phyloP scores from a whole-genome alignment of 1,284 basidiomycete genomes.

The Ganoderma sinense region DNA sequence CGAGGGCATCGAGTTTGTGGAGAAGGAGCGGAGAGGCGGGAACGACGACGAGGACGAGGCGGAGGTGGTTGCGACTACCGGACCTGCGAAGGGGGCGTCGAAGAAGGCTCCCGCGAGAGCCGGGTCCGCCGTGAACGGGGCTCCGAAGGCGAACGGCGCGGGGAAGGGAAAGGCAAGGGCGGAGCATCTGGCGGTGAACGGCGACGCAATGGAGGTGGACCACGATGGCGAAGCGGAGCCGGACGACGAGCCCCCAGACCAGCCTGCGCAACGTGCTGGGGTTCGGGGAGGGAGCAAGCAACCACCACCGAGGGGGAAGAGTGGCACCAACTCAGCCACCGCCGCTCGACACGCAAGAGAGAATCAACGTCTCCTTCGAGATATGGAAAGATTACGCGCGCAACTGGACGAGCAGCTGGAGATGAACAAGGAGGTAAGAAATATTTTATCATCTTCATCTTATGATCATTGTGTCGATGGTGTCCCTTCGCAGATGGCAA shows the following conservation, averaged over 20 bases:
- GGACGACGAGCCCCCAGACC: conserved; percentile 24
- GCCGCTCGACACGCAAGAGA: conserved; percentile 21
- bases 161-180: conserved; percentile 40
- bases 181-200: conserved; percentile 20
- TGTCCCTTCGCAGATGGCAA: conserved; percentile 48
- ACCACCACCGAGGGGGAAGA: conserved; percentile 19
- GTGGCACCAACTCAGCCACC: conserved; percentile 3
- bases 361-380: conserved; percentile 24
- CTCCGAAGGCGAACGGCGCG: conserved; percentile 26
- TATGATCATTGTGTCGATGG: not conserved
- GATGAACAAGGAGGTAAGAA: conserved; percentile 26
- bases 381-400: conserved; percentile 31
- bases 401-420: conserved; percentile 31
- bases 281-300: conserved; percentile 20
- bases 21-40: conserved; percentile 24
- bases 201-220: conserved; percentile 24
- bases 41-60: conserved; percentile 26
- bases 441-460: too few relatives aligned
- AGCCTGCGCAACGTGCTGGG: conserved; percentile 10
- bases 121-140: conserved; percentile 23
- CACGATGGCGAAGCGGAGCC: conserved; percentile 14
- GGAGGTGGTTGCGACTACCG: conserved; percentile 20
- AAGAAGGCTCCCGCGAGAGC: conserved; percentile 28
- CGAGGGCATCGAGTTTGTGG: conserved; percentile 24
- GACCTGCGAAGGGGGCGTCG: conserved; percentile 19